Evolutionary conservation across 768 basidiomycete genomes (phyloP).

Genomic region (Tricholomella constricta): DNA sequence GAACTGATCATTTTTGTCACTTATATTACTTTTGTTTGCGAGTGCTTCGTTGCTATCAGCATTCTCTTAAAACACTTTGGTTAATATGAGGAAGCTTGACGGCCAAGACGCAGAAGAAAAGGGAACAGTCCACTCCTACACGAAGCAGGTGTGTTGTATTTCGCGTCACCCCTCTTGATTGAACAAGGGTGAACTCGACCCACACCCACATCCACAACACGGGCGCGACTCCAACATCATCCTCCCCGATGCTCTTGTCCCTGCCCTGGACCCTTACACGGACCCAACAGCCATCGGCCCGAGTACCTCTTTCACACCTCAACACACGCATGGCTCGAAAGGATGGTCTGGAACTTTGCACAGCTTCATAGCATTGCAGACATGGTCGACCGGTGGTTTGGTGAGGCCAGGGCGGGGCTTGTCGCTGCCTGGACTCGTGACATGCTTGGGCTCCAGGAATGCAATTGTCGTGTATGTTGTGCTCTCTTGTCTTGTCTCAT

Average conservation of each 20-base stretch:
- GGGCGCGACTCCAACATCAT: neutral
- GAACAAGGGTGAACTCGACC: too few species aligned
- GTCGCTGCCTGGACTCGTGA: conserved; percentile 80
- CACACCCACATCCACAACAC: neutral
- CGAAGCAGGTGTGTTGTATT: too few species aligned
- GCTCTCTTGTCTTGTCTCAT: neutral
- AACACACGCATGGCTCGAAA: conserved; percentile 71
- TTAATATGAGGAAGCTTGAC: too few species aligned
- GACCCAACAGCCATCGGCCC: conserved; percentile 26
- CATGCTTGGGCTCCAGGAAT: conserved; percentile 63
- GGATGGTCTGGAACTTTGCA: conserved; percentile 89
- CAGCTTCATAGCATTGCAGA: conserved; percentile 76
- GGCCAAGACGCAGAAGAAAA: too few species aligned
- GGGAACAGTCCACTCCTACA: too few species aligned
- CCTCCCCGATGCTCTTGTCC: neutral
- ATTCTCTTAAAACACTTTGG: too few species aligned
- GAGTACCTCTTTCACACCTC: conserved; percentile 62
- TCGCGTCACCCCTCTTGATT: too few species aligned
- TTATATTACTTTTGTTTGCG: too few species aligned
- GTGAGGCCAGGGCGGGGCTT: conserved; percentile 39
- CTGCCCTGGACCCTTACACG: conserved; percentile 23
- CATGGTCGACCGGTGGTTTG: conserved; percentile 72
- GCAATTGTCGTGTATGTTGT: conserved; percentile 63
- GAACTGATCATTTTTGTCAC: too few species aligned
- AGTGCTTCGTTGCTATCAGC: too few species aligned